These are phyloP conservation scores for Saccharomyces hybrid DNA, from an alignment of 1,139 yeast species.

Conservation along the genomic window DNA sequence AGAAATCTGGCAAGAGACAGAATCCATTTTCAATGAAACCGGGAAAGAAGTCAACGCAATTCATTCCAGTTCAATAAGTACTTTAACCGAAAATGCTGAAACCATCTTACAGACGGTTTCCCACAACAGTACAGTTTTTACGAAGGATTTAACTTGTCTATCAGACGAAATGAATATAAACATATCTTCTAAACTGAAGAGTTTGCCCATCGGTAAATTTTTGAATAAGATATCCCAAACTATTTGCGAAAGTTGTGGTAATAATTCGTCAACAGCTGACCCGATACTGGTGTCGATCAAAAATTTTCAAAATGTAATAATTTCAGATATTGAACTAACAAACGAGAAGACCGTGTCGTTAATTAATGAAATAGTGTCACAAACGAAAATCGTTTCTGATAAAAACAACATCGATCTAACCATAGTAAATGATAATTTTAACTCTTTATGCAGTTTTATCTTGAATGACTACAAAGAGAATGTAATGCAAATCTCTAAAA, in stretches of 20 bases:
- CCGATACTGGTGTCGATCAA: neutral
- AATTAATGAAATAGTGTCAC: neutral
- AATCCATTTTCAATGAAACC: constrained; percentile 1
- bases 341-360: neutral
- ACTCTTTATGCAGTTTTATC: constrained; percentile 1
- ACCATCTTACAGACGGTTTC: neutral
- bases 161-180: neutral
- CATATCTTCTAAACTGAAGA: neutral
- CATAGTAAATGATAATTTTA: neutral
- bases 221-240: neutral
- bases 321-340: neutral
- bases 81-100: neutral
- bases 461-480: constrained; percentile 9
- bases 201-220: neutral
- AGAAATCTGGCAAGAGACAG: constrained; percentile 2
- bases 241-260: neutral
- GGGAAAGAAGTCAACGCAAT: neutral
- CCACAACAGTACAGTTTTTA: neutral
- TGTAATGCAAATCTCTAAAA: constrained; percentile 10
- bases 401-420: neutral
- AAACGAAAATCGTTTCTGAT: neutral
- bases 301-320: neutral
- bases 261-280: neutral
- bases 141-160: neutral
- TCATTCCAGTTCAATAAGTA: neutral